A percentile compares a stretch with the other conserved stretches of the same genome.
Evolutionary conservation across 1,284 basidiomycete genomes (phyloP).

Genomic region (Sphagnurus paluster): DNA sequence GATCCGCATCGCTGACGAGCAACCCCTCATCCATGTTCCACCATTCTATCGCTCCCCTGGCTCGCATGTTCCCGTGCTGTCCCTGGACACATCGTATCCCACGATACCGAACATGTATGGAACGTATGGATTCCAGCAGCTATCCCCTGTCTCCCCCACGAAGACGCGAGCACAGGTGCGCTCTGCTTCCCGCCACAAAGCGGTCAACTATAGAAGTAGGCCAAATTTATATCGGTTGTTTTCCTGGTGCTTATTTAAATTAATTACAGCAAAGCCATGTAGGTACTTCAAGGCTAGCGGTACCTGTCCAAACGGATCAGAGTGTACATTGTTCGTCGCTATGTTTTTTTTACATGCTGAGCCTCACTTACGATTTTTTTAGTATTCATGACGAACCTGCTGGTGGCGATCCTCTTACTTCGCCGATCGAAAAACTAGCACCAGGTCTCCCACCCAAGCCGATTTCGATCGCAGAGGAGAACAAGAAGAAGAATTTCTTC

Average conservation of each 20-base stretch:
- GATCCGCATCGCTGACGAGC: slow-evolving; percentile 32
- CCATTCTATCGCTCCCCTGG: slow-evolving; percentile 24
- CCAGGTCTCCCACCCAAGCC: slow-evolving; percentile 31
- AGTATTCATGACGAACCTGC: slow-evolving; percentile 40
- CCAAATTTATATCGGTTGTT: slow-evolving; percentile 2
- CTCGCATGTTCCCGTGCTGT: slow-evolving; percentile 6
- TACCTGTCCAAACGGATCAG: slow-evolving; percentile 57
- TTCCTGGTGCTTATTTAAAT: neutral
- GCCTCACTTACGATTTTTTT: slow-evolving; percentile 5
- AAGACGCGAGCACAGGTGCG: slow-evolving; percentile 23
- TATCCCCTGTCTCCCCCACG: slow-evolving; percentile 10
- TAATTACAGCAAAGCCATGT: slow-evolving; percentile 60
- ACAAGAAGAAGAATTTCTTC: slow-evolving; percentile 44
- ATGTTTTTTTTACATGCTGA: neutral
- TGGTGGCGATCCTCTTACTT: slow-evolving; percentile 6
- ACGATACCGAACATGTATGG: slow-evolving; percentile 10
- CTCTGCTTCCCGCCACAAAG: slow-evolving; percentile 31
- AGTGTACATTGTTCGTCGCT: slow-evolving; percentile 65
- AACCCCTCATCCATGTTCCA: slow-evolving; percentile 32
- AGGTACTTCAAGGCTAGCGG: slow-evolving; percentile 52
- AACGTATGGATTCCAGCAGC: slow-evolving; percentile 15
- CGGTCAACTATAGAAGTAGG: slow-evolving; percentile 44
- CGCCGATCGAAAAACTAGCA: slow-evolving; percentile 16
- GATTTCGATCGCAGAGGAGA: slow-evolving; percentile 30
- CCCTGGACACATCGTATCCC: slow-evolving; percentile 15